Conservation (phyloP, 2,329 filamentous ascomycete species). For the Hymenoscyphus occultus region DNA sequence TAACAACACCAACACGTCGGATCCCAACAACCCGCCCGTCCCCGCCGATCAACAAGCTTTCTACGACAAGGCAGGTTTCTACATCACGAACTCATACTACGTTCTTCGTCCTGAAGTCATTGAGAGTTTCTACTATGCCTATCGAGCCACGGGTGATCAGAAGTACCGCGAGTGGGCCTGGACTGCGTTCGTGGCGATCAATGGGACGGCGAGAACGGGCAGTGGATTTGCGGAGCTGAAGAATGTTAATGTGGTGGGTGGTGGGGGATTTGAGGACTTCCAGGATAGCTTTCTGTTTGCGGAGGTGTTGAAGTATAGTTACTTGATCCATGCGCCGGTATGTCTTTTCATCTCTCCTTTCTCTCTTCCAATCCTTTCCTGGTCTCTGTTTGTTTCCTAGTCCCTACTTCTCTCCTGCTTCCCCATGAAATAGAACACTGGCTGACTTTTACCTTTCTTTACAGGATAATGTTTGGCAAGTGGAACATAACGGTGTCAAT, state of each 20-base stretch:
- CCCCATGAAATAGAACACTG: no score
- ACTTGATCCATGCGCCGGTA: constrained; percentile 53
- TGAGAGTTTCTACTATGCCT: constrained; percentile 85
- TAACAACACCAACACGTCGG: constrained; percentile 37
- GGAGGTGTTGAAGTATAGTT: constrained; percentile 82
- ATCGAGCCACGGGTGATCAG: constrained; percentile 69
- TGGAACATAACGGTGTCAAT: constrained; percentile 48
- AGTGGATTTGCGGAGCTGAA: constrained; percentile 65
- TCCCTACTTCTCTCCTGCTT: no score
- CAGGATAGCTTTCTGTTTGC: constrained; percentile 89
- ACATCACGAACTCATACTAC: constrained; percentile 60
- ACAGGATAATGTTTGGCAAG: constrained; percentile 49
- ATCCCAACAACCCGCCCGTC: constrained; percentile 40
- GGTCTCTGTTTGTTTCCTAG: no score
- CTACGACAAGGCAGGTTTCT: constrained; percentile 69
- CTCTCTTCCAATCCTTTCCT: not conserved
- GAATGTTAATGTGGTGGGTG: constrained; percentile 62
- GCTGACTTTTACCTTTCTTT: not conserved
- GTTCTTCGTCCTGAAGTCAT: constrained; percentile 76
- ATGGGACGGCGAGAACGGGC: constrained; percentile 56
- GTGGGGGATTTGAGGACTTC: constrained; percentile 62
- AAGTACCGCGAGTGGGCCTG: constrained; percentile 84
- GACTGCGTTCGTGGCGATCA: constrained; percentile 71
- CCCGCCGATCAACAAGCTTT: constrained; percentile 53
- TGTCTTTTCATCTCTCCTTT: constrained; percentile 14